Evolutionary conservation across 2,329 filamentous ascomycete species (phyloP).

Genomic region (Gremmenia infestans): DNA sequence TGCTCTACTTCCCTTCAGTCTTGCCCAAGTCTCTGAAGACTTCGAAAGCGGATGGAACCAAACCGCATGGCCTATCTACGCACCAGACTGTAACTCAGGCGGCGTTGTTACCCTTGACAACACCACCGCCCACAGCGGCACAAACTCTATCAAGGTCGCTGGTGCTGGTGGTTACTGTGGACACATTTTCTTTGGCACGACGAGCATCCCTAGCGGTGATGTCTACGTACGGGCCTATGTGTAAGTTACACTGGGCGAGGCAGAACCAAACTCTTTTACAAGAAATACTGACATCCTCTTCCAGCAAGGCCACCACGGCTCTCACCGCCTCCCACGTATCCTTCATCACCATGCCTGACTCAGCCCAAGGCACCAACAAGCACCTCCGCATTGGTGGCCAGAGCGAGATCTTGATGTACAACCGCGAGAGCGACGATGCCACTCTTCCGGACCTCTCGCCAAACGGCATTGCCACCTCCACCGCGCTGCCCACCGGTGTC

Average conservation of each 20-base stretch:
- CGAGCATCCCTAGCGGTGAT: conserved; percentile 49
- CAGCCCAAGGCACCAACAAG: conserved; percentile 49
- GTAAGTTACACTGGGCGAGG: conserved; percentile 37
- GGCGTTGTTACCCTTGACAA: conserved; percentile 53
- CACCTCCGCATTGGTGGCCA: conserved; percentile 59
- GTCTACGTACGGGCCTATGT: conserved; percentile 52
- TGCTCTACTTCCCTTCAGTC: conserved; percentile 41
- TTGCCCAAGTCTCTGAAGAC: conserved; percentile 49
- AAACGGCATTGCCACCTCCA: conserved; percentile 51
- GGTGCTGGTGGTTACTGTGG: conserved; percentile 51
- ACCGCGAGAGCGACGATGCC: conserved; percentile 58
- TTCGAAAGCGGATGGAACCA: conserved; percentile 56
- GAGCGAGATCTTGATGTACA: conserved; percentile 58
- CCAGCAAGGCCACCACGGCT: conserved; percentile 50
- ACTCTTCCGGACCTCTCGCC: conserved; percentile 58
- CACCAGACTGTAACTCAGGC: conserved; percentile 53
- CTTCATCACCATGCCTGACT: conserved; percentile 61
- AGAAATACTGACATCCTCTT: conserved; percentile 21
- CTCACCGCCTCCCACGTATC: conserved; percentile 55
- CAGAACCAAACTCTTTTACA: conserved; percentile 1
- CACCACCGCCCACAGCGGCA: conserved; percentile 50
- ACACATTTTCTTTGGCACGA: conserved; percentile 58
- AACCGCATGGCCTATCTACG: conserved; percentile 53
- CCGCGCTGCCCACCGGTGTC: conserved; percentile 42
- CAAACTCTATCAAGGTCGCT: conserved; percentile 49